Evolutionary conservation across 2,329 filamentous ascomycete genomes (phyloP).

Genomic region (Volutella citrinella): DNA sequence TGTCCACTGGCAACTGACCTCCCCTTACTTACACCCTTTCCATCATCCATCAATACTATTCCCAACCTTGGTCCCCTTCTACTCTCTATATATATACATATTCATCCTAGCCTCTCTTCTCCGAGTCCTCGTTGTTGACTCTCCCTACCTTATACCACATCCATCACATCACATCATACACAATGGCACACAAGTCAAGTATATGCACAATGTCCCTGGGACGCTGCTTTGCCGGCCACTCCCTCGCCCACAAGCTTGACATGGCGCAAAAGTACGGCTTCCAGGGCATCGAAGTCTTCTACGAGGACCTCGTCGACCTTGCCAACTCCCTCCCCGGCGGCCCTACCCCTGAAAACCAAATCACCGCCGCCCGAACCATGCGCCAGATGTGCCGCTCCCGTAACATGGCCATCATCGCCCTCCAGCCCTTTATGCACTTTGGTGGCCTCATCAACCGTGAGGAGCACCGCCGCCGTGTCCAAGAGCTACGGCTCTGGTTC

Average conservation of each 20-base stretch:
- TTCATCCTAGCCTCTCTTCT: no score
- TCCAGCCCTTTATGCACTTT: slow-evolving; percentile 77
- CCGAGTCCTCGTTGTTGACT: no score
- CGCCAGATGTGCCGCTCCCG: slow-evolving; percentile 54
- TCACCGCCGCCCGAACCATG: slow-evolving; percentile 58
- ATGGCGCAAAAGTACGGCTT: slow-evolving; percentile 64
- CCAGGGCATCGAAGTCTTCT: slow-evolving; percentile 71
- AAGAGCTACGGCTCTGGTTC: slow-evolving; percentile 69
- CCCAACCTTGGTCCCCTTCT: not conserved
- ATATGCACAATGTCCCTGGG: slow-evolving; percentile 79
- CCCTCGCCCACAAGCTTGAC: slow-evolving; percentile 63
- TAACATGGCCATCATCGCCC: slow-evolving; percentile 55
- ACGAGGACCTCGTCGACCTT: slow-evolving; percentile 68
- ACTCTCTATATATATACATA: no score
- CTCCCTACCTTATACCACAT: no score
- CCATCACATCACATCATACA: not conserved
- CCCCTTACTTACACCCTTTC: not conserved
- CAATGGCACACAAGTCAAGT: slow-evolving; percentile 56
- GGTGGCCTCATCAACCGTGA: slow-evolving; percentile 66
- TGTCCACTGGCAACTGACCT: not conserved
- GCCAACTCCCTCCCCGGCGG: slow-evolving; percentile 44
- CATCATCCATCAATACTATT: not conserved
- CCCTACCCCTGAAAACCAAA: slow-evolving; percentile 38
- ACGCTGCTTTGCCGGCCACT: slow-evolving; percentile 65
- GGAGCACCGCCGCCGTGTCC: slow-evolving; percentile 54